Percentiles rank a stretch among this genome's conserved stretches.
These are phyloP conservation scores for Apiospora sp. DNA, from an alignment of 2,329 filamentous ascomycete species.

Conservation along the genomic window DNA sequence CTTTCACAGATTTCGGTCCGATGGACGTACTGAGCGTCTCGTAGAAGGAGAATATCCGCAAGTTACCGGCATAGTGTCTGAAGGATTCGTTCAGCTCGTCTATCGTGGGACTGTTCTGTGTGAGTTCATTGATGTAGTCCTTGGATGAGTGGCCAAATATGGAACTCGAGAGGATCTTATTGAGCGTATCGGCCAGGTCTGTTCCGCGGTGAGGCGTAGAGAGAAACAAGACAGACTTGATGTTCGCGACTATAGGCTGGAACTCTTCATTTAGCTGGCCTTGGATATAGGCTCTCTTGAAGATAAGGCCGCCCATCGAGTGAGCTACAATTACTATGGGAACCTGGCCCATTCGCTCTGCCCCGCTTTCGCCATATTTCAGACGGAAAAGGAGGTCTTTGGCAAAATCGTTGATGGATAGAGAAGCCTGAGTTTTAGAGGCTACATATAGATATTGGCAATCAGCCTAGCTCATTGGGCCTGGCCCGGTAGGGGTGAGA, in stretches of 20 bases:
- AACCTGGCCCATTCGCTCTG: constrained; percentile 24
- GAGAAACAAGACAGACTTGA: constrained; percentile 44
- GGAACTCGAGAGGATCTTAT: constrained; percentile 37
- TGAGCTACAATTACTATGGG: constrained; percentile 41
- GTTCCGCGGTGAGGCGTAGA: constrained; percentile 47
- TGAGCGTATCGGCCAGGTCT: constrained; percentile 37
- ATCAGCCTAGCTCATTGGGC: constrained; percentile 33
- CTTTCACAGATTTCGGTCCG: constrained; percentile 33
- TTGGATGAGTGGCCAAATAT: constrained; percentile 29
- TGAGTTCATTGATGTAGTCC: constrained; percentile 37
- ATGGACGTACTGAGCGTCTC: constrained; percentile 42
- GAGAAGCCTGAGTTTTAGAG: background rate
- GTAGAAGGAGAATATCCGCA: constrained; percentile 46
- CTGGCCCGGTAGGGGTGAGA: constrained; percentile 40
- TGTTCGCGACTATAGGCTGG: constrained; percentile 28
- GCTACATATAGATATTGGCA: constrained; percentile 30
- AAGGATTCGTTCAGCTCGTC: constrained; percentile 46
- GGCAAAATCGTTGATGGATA: background rate
- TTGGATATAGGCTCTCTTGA: constrained; percentile 44
- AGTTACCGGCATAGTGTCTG: constrained; percentile 34
- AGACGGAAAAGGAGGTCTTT: constrained; percentile 17
- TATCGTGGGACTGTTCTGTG: constrained; percentile 34
- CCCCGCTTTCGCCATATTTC: background rate
- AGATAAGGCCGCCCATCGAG: constrained; percentile 43
- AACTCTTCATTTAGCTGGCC: constrained; percentile 32